Conservation (phyloP, 2,329 filamentous ascomycete genomes). For the Amauroascus verrucosus region DNA sequence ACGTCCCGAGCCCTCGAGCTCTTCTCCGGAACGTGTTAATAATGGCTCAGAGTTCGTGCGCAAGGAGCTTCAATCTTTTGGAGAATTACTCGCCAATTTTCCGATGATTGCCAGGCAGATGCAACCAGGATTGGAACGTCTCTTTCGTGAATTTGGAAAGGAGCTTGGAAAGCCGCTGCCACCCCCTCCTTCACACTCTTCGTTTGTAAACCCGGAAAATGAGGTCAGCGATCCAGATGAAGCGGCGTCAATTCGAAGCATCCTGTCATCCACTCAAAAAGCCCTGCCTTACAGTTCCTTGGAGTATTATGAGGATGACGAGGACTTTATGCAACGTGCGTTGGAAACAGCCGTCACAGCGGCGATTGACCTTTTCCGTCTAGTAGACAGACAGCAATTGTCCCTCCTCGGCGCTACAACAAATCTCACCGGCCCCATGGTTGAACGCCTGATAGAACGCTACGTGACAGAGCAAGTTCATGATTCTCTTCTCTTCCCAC, state of each 20-base stretch:
- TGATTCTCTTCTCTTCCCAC: constrained; percentile 69
- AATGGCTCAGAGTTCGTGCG: constrained; percentile 45
- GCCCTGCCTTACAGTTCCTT: constrained; percentile 48
- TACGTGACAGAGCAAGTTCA: constrained; percentile 93
- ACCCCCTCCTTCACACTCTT: constrained; percentile 49
- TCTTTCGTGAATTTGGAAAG: constrained; percentile 80
- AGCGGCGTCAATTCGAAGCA: constrained; percentile 27
- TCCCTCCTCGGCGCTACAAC: constrained; percentile 87
- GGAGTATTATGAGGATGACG: constrained; percentile 76
- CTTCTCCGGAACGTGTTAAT: constrained; percentile 25
- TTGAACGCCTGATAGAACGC: constrained; percentile 88
- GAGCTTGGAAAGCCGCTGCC: constrained; percentile 79
- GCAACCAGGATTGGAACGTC: constrained; percentile 77
- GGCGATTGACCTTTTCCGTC: constrained; percentile 91
- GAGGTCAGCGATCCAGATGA: constrained; percentile 32
- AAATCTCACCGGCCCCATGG: constrained; percentile 79
- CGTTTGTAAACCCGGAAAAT: constrained; percentile 47
- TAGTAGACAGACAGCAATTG: constrained; percentile 89
- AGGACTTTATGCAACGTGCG: constrained; percentile 77
- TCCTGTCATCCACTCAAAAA: constrained; percentile 20
- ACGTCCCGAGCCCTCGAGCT: constrained; percentile 18
- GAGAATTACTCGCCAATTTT: constrained; percentile 80
- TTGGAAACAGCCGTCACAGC: constrained; percentile 85
- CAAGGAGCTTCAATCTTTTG: constrained; percentile 85
- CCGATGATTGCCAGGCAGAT: constrained; percentile 94